Conservation (phyloP, 768 basidiomycete species). For the Rhodocollybia butyracea region DNA sequence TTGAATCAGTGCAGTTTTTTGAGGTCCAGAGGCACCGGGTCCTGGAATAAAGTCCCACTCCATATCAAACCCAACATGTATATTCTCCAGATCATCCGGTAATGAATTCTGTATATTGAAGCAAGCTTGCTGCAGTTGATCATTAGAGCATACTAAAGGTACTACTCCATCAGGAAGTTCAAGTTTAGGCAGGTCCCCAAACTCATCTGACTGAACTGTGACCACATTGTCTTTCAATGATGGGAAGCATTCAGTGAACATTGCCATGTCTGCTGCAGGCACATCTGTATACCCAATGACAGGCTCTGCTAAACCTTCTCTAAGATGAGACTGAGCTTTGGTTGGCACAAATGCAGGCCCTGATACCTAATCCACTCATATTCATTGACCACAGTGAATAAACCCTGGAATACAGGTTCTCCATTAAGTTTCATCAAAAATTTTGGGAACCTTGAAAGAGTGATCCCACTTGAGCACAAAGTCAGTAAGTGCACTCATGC, state of each 20-base stretch:
- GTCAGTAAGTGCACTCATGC: constrained; percentile 11
- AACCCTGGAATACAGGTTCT: constrained; percentile 2
- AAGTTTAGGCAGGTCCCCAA: constrained; percentile 8
- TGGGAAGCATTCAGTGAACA: constrained; percentile 13
- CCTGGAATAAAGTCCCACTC: constrained; percentile 15
- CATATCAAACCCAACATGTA: constrained; percentile 16
- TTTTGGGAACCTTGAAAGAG: constrained; percentile 12
- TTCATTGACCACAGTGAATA: constrained; percentile 17
- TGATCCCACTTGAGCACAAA: constrained; percentile 15
- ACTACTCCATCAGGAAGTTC: constrained; percentile 9
- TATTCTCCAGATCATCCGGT: constrained; percentile 3
- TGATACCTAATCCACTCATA: constrained; percentile 12
- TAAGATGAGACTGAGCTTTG: constrained; percentile 13
- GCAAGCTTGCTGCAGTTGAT: constrained; percentile 12
- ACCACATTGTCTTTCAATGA: constrained; percentile 10
- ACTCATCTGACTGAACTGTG: constrained; percentile 9
- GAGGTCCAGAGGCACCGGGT: constrained; percentile 2
- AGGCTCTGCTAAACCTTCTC: constrained; percentile 6
- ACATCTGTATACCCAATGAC: constrained; percentile 12
- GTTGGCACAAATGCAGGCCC: constrained; percentile 11
- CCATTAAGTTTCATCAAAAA: constrained; percentile 13
- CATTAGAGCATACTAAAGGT: constrained; percentile 4
- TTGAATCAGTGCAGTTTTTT: constrained; percentile 14
- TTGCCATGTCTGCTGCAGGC: constrained; percentile 10
- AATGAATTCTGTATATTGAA: neutral